Conservation (phyloP, 2,329 filamentous ascomycete species). For the Pestalotiopsis sp. region DNA sequence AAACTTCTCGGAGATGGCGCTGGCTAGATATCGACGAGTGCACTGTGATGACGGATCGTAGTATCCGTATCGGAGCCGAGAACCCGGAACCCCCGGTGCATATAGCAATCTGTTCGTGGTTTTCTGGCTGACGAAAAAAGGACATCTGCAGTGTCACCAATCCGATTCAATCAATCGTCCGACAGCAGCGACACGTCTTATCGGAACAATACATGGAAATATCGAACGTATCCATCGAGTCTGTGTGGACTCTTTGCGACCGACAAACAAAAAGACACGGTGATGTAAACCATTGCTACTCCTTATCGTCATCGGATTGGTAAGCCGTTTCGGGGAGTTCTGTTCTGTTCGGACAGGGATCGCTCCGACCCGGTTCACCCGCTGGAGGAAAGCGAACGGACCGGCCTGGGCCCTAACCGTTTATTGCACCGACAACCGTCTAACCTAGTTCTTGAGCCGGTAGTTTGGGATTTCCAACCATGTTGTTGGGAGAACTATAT, state of each 20-base stretch:
- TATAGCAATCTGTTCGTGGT: neutral
- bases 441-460: neutral
- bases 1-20: neutral
- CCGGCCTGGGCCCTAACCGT: neutral
- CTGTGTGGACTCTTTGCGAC: neutral
- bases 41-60: neutral
- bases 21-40: neutral
- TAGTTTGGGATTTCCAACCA: neutral
- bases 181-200: neutral
- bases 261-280: neutral
- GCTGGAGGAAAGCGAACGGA: neutral
- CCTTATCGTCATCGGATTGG: slow-evolving; percentile 10
- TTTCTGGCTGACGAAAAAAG: no score
- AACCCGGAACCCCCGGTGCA: neutral
- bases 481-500: neutral
- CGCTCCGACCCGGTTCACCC: neutral
- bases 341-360: neutral
- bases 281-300: neutral
- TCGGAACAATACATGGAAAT: neutral
- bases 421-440: neutral
- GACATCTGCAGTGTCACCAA: neutral
- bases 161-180: neutral
- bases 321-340: slow-evolving; percentile 10
- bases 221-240: neutral
- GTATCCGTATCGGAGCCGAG: neutral